phyloP scores from a whole-genome alignment of 2,329 filamentous ascomycete species.

The Claviceps maximensis region DNA sequence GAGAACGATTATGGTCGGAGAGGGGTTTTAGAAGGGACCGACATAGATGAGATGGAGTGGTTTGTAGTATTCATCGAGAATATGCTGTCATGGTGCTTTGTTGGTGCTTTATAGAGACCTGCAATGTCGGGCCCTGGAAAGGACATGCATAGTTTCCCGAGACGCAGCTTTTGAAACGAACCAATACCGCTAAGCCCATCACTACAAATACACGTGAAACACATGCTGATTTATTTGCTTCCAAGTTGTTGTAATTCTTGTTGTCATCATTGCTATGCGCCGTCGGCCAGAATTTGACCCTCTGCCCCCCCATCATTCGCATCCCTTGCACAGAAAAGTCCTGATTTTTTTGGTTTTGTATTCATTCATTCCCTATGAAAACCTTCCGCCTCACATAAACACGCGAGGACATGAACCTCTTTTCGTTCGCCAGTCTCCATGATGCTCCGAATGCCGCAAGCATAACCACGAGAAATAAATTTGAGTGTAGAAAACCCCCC shows the following conservation, averaged over 20 bases:
- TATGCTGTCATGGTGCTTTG: no score
- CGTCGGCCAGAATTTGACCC: neutral
- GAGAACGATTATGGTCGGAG: slow-evolving; percentile 49
- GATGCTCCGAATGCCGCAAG: slow-evolving; percentile 32
- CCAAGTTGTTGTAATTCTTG: neutral
- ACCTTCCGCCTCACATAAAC: slow-evolving; percentile 26
- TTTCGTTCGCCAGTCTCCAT: slow-evolving; percentile 34
- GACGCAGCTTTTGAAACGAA: no score
- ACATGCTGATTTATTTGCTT: neutral
- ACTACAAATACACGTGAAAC: neutral
- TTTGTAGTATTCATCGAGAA: no score
- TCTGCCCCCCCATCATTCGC: neutral
- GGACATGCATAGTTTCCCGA: neutral
- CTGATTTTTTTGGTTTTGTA: slow-evolving; percentile 14
- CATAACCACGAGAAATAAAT: slow-evolving; percentile 27
- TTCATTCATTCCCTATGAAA: slow-evolving; percentile 31
- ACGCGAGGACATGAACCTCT: slow-evolving; percentile 29
- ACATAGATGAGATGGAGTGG: no score
- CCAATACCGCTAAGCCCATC: no score
- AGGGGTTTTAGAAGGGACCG: slow-evolving; percentile 44
- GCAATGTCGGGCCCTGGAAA: neutral
- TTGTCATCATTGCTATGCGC: neutral
- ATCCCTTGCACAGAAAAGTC: slow-evolving; percentile 7
- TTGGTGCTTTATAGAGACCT: no score
- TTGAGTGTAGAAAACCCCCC: slow-evolving; percentile 20